These are phyloP conservation scores for Lipomyces sp. DNA, from an alignment of 805 yeast species.

Conservation along the genomic window DNA sequence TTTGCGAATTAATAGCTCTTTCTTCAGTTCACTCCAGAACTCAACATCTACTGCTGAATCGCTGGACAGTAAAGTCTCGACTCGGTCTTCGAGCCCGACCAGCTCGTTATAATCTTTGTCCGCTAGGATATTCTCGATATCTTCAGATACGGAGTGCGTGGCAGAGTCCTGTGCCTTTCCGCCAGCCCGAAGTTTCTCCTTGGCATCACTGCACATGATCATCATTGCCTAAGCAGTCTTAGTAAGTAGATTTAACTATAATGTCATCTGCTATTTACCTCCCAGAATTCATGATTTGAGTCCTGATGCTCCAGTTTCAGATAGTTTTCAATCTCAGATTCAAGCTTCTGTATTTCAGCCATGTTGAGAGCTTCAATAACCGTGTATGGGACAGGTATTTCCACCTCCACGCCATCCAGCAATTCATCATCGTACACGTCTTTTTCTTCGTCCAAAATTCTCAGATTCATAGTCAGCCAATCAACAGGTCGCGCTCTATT, in stretches of 20 bases:
- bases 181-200: constrained; percentile 3
- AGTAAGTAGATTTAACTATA: not conserved
- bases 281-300: constrained; percentile 39
- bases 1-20: constrained; percentile 38
- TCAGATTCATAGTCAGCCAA: constrained; percentile 37
- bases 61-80: constrained; percentile 34
- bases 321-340: constrained; percentile 24
- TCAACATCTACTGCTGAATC: constrained; percentile 40
- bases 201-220: constrained; percentile 27
- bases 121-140: constrained; percentile 41
- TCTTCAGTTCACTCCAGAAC: constrained; percentile 42
- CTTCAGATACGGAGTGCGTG: constrained; percentile 32
- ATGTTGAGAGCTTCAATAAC: constrained; percentile 33
- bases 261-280: constrained; percentile 18
- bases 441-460: constrained; percentile 27
- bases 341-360: constrained; percentile 30
- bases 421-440: constrained; percentile 35
- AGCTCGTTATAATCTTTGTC: constrained; percentile 41
- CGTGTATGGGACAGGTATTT: constrained; percentile 35
- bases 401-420: constrained; percentile 30
- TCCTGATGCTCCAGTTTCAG: constrained; percentile 18
- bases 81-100: constrained; percentile 35
- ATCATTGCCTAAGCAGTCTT: constrained; percentile 11
- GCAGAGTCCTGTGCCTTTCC: not conserved
- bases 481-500: constrained; percentile 41